phyloP scores from a whole-genome alignment of 352 stramenopile species.

The Globisporangium megalacanthum region DNA sequence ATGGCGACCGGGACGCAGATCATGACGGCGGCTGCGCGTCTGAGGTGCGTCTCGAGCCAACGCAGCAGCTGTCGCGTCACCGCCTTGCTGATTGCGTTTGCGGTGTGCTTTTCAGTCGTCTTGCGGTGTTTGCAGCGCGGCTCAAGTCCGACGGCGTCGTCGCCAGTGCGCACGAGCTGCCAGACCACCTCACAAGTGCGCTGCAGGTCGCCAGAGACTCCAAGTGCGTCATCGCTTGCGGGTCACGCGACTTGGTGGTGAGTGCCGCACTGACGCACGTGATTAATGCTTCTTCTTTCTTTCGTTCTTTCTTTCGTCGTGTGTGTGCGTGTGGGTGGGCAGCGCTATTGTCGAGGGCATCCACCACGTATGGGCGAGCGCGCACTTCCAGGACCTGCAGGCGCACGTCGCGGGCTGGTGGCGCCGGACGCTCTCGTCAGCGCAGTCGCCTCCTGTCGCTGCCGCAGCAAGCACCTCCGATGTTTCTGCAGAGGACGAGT shows the following conservation, averaged over 20 bases:
- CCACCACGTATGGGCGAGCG: conserved; percentile 41
- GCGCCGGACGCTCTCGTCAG: conserved; percentile 8
- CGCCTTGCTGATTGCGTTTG: background rate
- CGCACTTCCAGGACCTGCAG: conserved; percentile 47
- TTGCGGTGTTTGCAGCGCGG: conserved; percentile 6
- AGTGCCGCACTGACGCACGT: too few relatives aligned
- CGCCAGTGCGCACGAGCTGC: conserved; percentile 32
- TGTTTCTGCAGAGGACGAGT: too few relatives aligned
- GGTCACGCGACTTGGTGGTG: too few relatives aligned
- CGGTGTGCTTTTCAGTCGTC: conserved; percentile 14
- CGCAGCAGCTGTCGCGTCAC: too few relatives aligned
- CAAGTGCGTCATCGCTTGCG: conserved; percentile 20
- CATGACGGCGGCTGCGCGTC: conserved; percentile 34
- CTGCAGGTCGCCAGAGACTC: conserved; percentile 55
- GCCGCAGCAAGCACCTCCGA: background rate
- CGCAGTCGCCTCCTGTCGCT: background rate
- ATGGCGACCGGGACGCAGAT: conserved; percentile 57
- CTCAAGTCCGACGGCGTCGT: conserved; percentile 10
- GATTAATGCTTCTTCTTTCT: too few relatives aligned
- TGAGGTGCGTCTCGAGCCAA: conserved; percentile 24
- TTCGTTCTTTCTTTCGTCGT: background rate
- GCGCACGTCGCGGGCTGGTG: conserved; percentile 40
- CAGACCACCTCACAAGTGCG: conserved; percentile 50
- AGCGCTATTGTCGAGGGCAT: conserved; percentile 57
- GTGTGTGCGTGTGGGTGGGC: background rate